Evolutionary conservation across 2,329 filamentous ascomycete genomes (phyloP), one percentile per base, ranked within the genome.

Genomic region (Hymenoscyphus scutula): DNA sequence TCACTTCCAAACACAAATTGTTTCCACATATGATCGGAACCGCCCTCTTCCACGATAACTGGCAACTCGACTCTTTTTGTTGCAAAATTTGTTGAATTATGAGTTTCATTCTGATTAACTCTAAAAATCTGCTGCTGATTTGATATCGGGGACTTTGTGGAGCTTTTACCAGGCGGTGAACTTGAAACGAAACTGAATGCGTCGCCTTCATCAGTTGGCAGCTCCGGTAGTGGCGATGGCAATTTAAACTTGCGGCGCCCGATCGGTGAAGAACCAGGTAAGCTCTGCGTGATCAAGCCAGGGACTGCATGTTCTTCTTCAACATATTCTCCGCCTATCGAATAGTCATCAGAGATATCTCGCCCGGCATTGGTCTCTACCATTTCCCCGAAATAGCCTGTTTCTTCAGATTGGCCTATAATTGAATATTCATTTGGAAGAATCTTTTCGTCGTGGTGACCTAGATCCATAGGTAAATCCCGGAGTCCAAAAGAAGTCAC

Each of bases 1-100:
- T 62, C 62, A 53, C 65, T 69, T 54, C 67, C 67, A 61, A 73
- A 71, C 25, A 73, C 69, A 58, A 73, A 71, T 38, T 67, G 69
- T 56, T 62, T 73, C 72, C 71, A 74, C 29, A 66, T 32, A 13
- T 70, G 66, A 58, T 69, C 65, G 11, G 62, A 29, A 29, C 67
- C 63, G 53, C 63, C 56, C 17, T 38, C 63, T 37, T 59, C 58
- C 3, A 51, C 11, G 8, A 58, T 58, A 15, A n/a, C 19, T 30
- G 30, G 38, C 32, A 34, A 34, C 51, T 58, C 41, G 5, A 23
- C n/a, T 3, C 17, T 10, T 19, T 45, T 45, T 45, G n/a, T n/a
- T 19, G 17, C n/a, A 23, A 19, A 7, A 8, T 45, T 19, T n/a
- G 5, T 23, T 25, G 19, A 15, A 30, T 29, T 13, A 15, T 29